These are phyloP conservation scores for Elsinoe necatrix DNA, from an alignment of 2,329 filamentous ascomycete species.

Conservation along the genomic window DNA sequence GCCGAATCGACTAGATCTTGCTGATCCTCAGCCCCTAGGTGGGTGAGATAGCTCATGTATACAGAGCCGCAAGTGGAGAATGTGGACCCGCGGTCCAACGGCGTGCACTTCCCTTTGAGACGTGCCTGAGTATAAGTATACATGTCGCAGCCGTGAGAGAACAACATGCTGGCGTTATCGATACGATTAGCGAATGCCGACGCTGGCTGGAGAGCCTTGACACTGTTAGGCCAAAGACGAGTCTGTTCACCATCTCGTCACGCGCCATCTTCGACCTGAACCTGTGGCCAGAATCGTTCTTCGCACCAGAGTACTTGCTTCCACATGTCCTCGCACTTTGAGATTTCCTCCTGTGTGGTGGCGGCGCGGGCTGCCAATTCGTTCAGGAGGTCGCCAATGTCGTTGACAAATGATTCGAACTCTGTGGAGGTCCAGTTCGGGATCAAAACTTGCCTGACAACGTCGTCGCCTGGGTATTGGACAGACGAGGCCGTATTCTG, in stretches of 20 bases:
- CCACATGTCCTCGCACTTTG: slow-evolving; percentile 41
- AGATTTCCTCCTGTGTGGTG: slow-evolving; percentile 39
- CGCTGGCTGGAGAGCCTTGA: not conserved
- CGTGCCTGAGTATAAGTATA: not conserved
- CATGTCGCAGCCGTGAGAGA: not conserved
- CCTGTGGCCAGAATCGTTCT: slow-evolving; percentile 42
- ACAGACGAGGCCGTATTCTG: slow-evolving; percentile 22
- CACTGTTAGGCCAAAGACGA: not conserved
- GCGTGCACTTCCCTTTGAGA: not conserved
- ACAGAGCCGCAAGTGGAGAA: slow-evolving; percentile 11
- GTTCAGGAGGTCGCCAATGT: slow-evolving; percentile 38
- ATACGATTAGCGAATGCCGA: not conserved
- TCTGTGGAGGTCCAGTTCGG: slow-evolving; percentile 44
- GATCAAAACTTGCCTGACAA: slow-evolving; percentile 41
- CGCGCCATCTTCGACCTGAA: slow-evolving; percentile 18
- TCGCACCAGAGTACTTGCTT: slow-evolving; percentile 41
- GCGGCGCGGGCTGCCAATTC: slow-evolving; percentile 36
- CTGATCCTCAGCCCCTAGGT: not conserved
- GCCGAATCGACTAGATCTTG: not conserved
- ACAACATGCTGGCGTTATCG: not conserved
- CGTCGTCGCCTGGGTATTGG: slow-evolving; percentile 30
- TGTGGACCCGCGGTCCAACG: not conserved
- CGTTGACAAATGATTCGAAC: slow-evolving; percentile 42
- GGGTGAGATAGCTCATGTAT: not conserved
- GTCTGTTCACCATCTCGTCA: not conserved